Conservation (phyloP, 2,329 filamentous ascomycete genomes). For the Pseudodiploospora longispora region DNA sequence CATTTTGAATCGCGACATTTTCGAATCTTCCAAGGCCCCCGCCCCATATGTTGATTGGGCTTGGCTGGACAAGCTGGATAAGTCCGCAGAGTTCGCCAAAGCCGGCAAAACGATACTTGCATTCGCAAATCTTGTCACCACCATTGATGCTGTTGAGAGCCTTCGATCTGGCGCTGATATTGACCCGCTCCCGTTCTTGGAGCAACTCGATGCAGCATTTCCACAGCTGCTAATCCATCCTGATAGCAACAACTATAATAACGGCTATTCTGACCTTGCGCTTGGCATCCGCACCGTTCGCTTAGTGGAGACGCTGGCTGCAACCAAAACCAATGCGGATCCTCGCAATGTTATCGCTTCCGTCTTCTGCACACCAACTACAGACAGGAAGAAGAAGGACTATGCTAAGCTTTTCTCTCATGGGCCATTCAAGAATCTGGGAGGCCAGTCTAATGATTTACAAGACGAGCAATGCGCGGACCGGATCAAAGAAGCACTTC, state of each 20-base stretch:
- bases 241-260: constrained; percentile 5
- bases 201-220: constrained; percentile 22
- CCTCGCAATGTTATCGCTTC: constrained; percentile 16
- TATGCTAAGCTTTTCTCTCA: constrained; percentile 10
- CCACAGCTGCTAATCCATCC: constrained; percentile 20
- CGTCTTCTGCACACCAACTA: constrained; percentile 21
- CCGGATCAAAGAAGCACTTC: constrained; percentile 14
- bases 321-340: constrained; percentile 4
- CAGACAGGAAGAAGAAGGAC: background rate
- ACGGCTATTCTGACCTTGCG: constrained; percentile 15
- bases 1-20: constrained; percentile 17
- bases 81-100: background rate
- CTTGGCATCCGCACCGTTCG: constrained; percentile 30
- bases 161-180: constrained; percentile 5
- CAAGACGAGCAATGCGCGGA: constrained; percentile 14
- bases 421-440: constrained; percentile 20
- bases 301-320: constrained; percentile 21
- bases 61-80: constrained; percentile 7
- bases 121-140: constrained; percentile 27
- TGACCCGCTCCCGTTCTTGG: constrained; percentile 20
- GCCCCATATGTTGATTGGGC: constrained; percentile 21
- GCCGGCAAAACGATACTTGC: constrained; percentile 14
- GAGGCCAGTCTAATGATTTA: constrained; percentile 7
- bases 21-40: constrained; percentile 10
- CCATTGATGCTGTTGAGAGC: constrained; percentile 20